phyloP scores from a whole-genome alignment of 495 filamentous ascomycete species.

The Tuber microsphaerosporum region DNA sequence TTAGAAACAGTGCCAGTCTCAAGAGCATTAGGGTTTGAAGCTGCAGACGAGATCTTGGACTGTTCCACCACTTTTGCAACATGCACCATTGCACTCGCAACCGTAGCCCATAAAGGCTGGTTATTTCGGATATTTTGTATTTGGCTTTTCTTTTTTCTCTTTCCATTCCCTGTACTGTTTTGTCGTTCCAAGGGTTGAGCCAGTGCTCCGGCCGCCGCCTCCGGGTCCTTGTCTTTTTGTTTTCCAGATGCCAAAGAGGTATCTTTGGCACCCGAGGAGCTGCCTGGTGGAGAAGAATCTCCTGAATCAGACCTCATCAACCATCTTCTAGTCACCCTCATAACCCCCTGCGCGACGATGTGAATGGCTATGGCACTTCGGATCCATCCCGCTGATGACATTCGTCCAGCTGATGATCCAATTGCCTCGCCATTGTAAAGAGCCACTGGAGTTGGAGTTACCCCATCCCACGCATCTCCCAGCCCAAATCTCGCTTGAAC shows the following conservation, averaged over 20 bases:
- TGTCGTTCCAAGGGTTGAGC: constrained; percentile 34
- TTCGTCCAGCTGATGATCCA: constrained; percentile 16
- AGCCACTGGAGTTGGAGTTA: constrained; percentile 21
- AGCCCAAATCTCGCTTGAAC: constrained; percentile 51
- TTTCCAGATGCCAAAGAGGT: constrained; percentile 24
- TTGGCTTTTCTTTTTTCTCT: constrained; percentile 40
- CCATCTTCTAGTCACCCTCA: constrained; percentile 45
- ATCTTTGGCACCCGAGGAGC: constrained; percentile 27
- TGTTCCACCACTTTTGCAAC: constrained; percentile 42
- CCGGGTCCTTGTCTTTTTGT: constrained; percentile 42
- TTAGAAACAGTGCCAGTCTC: constrained; percentile 25
- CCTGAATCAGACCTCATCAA: constrained; percentile 38
- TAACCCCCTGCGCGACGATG: constrained; percentile 74
- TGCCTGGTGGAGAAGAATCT: constrained; percentile 21
- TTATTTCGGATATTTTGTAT: constrained; percentile 38
- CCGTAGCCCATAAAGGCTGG: constrained; percentile 41
- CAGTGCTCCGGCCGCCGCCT: constrained; percentile 34
- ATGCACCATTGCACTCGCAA: constrained; percentile 41
- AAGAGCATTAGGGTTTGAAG: constrained; percentile 26
- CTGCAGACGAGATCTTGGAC: constrained; percentile 38
- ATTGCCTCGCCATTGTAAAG: constrained; percentile 23
- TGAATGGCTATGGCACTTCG: constrained; percentile 68
- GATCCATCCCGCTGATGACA: constrained; percentile 53
- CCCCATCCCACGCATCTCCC: constrained; percentile 48
- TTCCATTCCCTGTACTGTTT: constrained; percentile 33